Percentiles rank a stretch among this genome's conserved stretches.
phyloP scores from a whole-genome alignment of 495 filamentous ascomycete species.

The Daldinia bambusicola region DNA sequence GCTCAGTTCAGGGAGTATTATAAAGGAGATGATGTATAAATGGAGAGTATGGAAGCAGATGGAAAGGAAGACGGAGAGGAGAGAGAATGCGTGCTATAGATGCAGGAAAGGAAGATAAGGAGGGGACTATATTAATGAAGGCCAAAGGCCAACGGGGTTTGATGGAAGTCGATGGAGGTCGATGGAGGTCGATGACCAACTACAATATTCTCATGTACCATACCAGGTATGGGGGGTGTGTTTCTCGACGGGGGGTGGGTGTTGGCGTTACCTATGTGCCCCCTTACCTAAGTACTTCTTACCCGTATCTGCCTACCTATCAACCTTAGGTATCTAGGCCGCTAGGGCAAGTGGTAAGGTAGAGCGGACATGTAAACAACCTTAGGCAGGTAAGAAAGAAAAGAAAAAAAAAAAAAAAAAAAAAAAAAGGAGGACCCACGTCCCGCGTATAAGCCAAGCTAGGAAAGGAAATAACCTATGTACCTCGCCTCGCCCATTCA shows the following conservation, averaged over 20 bases:
- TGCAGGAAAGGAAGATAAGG: conserved; percentile 16
- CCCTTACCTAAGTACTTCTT: conserved; percentile 23
- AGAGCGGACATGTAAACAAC: conserved; percentile 40
- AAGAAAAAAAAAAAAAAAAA: background rate
- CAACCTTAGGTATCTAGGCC: background rate
- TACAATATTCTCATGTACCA: too few relatives aligned
- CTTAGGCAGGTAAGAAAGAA: conserved; percentile 20
- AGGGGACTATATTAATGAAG: conserved; percentile 17
- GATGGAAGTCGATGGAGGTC: background rate
- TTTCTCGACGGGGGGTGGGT: conserved; percentile 31
- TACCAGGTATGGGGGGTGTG: conserved; percentile 10
- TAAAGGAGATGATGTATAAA: background rate
- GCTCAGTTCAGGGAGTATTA: background rate
- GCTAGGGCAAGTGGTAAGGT: conserved; percentile 3
- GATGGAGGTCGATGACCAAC: too few relatives aligned
- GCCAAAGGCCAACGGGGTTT: background rate
- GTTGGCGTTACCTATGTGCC: conserved; percentile 40
- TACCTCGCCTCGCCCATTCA: background rate
- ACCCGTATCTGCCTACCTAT: conserved; percentile 11
- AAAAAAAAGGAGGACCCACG: conserved; percentile 39
- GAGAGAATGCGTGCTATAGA: background rate
- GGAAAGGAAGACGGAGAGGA: background rate
- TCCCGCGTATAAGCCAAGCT: conserved; percentile 25
- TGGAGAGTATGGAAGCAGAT: conserved; percentile 19
- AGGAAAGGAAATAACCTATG: conserved; percentile 11